These are phyloP conservation scores for Neurospora sp. DNA, from an alignment of 495 filamentous ascomycete genomes.

Conservation along the genomic window DNA sequence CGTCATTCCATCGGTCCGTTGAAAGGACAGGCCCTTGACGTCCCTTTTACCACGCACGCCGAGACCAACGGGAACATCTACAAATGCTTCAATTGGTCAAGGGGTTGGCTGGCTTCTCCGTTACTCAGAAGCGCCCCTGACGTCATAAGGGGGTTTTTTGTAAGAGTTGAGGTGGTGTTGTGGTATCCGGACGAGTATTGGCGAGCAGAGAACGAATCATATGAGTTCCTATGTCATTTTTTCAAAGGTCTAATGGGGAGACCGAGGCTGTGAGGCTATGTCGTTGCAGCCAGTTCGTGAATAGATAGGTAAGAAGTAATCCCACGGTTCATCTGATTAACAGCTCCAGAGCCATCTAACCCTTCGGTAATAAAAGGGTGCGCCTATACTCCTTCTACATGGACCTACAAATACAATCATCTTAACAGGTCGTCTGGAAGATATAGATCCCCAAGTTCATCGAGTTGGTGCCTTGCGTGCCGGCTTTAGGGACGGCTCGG, in stretches of 20 bases:
- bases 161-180: background rate
- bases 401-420: background rate
- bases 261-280: background rate
- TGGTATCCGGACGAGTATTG: background rate
- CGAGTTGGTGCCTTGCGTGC: background rate
- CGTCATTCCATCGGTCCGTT: background rate
- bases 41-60: background rate
- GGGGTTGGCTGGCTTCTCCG: background rate
- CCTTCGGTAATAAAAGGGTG: background rate
- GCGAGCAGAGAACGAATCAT: background rate
- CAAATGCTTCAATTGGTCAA: background rate
- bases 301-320: background rate
- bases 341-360: background rate
- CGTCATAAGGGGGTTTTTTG: background rate
- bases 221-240: background rate
- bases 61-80: background rate
- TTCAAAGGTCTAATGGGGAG: background rate
- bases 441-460: background rate
- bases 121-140: background rate
- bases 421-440: background rate
- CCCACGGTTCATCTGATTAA: background rate
- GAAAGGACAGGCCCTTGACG: background rate
- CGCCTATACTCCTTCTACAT: background rate
- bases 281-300: background rate
- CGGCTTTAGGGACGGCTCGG: background rate